Percentiles rank a stretch among this genome's conserved stretches.
These are phyloP conservation scores for Phytophthora ohioensis DNA, from an alignment of 352 stramenopile species.

Conservation along the genomic window DNA sequence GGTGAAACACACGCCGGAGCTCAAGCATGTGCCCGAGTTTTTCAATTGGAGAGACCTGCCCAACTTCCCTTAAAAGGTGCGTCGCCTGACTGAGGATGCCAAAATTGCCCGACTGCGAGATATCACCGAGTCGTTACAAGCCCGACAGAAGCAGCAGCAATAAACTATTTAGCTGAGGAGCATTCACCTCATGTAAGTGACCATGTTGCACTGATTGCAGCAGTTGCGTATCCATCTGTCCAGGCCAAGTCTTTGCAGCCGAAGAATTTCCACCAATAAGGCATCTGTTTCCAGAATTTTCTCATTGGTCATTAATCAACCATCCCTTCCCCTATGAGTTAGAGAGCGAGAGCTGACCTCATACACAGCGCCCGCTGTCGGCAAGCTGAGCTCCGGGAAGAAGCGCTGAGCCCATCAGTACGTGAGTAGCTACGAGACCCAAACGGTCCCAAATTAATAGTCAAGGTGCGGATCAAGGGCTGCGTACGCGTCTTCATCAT, in stretches of 20 bases:
- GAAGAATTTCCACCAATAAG: conserved; percentile 12
- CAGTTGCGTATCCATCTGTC: conserved; percentile 21
- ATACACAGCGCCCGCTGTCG: conserved; percentile 33
- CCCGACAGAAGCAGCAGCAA: conserved; percentile 25
- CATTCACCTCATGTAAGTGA: not conserved
- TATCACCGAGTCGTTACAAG: conserved; percentile 48
- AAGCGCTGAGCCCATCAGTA: conserved; percentile 9
- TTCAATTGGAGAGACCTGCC: conserved; percentile 57
- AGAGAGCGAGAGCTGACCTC: conserved; percentile 32
- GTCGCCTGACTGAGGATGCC: conserved; percentile 1
- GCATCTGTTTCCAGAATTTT: not conserved
- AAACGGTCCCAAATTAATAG: not conserved
- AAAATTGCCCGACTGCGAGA: conserved; percentile 41
- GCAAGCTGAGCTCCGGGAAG: conserved; percentile 15
- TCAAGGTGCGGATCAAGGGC: conserved; percentile 16
- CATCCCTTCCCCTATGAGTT: conserved; percentile 18
- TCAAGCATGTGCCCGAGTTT: conserved; percentile 57
- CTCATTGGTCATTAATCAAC: conserved; percentile 10
- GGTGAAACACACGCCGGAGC: conserved; percentile 42
- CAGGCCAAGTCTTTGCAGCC: conserved; percentile 1
- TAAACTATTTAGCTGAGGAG: conserved; percentile 33
- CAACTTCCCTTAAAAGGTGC: conserved; percentile 49
- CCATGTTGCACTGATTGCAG: not conserved
- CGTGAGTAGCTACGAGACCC: conserved; percentile 21
- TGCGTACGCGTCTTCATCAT: not conserved